These are phyloP conservation scores for Gnetum montanum DNA, from an alignment of 75 land plant genomes.

Conservation along the genomic window DNA sequence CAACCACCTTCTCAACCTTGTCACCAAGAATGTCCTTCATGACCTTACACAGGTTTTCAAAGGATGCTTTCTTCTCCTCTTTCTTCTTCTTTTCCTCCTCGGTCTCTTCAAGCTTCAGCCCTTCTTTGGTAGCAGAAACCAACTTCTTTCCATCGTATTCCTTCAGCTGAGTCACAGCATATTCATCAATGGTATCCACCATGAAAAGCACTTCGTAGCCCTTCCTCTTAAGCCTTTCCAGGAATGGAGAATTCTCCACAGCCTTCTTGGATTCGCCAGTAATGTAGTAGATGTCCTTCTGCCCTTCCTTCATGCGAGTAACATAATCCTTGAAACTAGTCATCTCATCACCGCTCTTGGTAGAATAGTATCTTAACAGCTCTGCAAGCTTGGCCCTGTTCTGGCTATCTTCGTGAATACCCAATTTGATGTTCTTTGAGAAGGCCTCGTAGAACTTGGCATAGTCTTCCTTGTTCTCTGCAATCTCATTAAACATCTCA, in stretches of 20 bases:
- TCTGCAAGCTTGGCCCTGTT: constrained; percentile 66
- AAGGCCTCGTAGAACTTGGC: constrained; percentile 55
- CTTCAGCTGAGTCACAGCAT: constrained; percentile 54
- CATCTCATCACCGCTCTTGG: constrained; percentile 76
- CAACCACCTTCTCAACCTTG: constrained; percentile 66
- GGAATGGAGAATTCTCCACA: constrained; percentile 81
- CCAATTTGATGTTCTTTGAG: constrained; percentile 60
- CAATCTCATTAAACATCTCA: constrained; percentile 64
- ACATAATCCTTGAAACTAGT: constrained; percentile 87
- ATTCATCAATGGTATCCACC: constrained; percentile 77
- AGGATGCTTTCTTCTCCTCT: constrained; percentile 55
- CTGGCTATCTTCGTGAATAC: constrained; percentile 70
- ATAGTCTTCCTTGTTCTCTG: constrained; percentile 68
- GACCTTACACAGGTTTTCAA: constrained; percentile 65
- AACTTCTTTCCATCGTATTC: constrained; percentile 63
- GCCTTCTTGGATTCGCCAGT: constrained; percentile 79
- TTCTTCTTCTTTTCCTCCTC: constrained; percentile 69
- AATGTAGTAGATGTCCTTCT: constrained; percentile 77
- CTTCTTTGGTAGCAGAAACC: constrained; percentile 64
- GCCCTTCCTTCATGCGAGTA: constrained; percentile 83
- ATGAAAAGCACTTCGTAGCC: constrained; percentile 71
- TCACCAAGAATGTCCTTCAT: constrained; percentile 70
- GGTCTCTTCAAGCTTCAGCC: constrained; percentile 46
- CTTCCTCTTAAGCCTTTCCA: constrained; percentile 62
- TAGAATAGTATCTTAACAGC: constrained; percentile 63